Evolutionary conservation across 106 monocot species (phyloP).

Genomic region (Apostasia ramifera): DNA sequence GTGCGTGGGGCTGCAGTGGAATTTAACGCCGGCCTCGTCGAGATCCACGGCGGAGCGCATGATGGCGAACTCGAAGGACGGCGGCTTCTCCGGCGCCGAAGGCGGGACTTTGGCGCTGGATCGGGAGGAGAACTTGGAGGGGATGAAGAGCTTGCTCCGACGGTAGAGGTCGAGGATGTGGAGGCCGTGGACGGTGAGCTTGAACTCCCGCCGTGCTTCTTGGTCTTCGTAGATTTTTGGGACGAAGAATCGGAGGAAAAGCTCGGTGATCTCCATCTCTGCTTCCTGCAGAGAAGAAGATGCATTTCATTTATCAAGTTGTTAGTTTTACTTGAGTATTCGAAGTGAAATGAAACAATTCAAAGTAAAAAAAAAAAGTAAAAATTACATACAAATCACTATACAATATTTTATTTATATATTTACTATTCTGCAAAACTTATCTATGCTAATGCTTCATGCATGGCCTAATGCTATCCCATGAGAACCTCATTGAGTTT

Average conservation of each 20-base stretch:
- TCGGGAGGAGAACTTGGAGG: background rate
- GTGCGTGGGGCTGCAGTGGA: background rate
- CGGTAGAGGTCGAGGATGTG: constrained; percentile 14
- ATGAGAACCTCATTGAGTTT: too few species aligned
- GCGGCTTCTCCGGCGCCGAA: too few species aligned
- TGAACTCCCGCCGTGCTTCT: background rate
- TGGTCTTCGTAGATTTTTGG: background rate
- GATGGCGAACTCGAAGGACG: background rate
- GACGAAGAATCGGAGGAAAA: background rate
- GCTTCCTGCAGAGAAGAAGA: background rate
- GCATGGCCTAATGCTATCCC: too few species aligned
- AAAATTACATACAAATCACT: too few species aligned
- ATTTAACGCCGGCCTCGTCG: constrained; percentile 17
- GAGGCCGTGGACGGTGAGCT: background rate
- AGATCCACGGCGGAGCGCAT: constrained; percentile 20
- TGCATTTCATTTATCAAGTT: too few species aligned
- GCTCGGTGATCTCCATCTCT: background rate
- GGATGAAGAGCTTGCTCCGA: background rate
- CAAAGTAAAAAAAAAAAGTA: too few species aligned
- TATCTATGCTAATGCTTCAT: too few species aligned
- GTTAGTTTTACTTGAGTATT: too few species aligned
- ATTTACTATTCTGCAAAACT: too few species aligned
- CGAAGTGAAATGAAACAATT: too few species aligned
- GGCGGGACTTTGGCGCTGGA: background rate
- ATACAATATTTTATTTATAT: too few species aligned